Evolutionary conservation across 1,284 basidiomycete genomes (phyloP), one percentile per base, ranked within the genome.

Genomic region (Ganoderma boninense): DNA sequence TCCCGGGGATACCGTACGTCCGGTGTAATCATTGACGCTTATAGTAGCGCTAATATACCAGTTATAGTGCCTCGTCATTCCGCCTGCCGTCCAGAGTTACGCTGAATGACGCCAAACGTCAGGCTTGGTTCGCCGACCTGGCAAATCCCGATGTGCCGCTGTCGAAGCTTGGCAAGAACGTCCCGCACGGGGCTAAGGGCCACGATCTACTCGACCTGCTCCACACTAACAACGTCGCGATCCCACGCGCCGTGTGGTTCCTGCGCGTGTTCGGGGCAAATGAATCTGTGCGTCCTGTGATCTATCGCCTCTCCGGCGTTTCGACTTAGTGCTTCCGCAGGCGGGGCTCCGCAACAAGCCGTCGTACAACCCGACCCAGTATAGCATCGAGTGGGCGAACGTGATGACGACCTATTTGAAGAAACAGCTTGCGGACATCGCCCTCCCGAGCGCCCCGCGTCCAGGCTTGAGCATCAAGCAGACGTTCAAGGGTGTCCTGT

Each of bases 161-260:
- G 5, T 86, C 92, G 73, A 97, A 95, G 75, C 87, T 99, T 6
- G 94, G 93, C 18, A 95, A 94, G 78, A 95, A 91, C 77, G 94
- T 99, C 0, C 97, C 97, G 0, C 96, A 99, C 78, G 96, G 96
- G 0, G 95, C 94, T 49, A 96, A 96, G 79, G 97, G 96, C 2
- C 91, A 95, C 74, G 96, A 97, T 76, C 86, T 98, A 32, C 86
- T 99, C 65, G 97, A 98, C 72, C 87, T 97, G 73, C 86, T 99
- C 66, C 93, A 96, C 75, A 85, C 86, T 0, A 90, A 95, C 52
- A 89, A 92, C 62, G 95, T 99, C 42, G 92, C 94, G 1, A 89
- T 97, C 56, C 87, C 92, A 1, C 87, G 98, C 35, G 98, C 98
- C 0, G 87, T 98, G 3, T 99, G 98, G 98, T 97, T 98, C 80